These are phyloP conservation scores for Fusarium cyanostomum DNA, from an alignment of 2,329 filamentous ascomycete genomes.

Conservation along the genomic window DNA sequence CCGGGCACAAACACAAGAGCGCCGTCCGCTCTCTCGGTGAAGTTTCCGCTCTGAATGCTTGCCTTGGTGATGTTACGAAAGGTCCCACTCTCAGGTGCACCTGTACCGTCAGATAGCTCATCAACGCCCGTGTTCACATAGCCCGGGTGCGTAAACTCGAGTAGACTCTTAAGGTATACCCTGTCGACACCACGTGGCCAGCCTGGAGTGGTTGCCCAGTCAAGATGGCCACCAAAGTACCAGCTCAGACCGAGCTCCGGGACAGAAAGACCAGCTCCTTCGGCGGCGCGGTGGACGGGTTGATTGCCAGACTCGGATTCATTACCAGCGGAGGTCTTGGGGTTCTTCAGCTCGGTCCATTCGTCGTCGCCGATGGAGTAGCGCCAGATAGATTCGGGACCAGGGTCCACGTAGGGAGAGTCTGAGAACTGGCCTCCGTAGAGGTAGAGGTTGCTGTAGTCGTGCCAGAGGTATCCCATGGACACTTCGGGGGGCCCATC, in stretches of 20 bases:
- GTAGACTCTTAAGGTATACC: slow-evolving; percentile 76
- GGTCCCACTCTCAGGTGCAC: slow-evolving; percentile 68
- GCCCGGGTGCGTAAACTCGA: slow-evolving; percentile 81
- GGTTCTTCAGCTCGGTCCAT: slow-evolving; percentile 72
- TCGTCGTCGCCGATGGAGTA: slow-evolving; percentile 68
- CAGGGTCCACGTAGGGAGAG: slow-evolving; percentile 64
- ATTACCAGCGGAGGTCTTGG: slow-evolving; percentile 70
- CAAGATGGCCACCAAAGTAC: slow-evolving; percentile 82
- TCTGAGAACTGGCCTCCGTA: slow-evolving; percentile 81
- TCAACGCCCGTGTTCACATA: slow-evolving; percentile 71
- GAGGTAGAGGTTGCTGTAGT: slow-evolving; percentile 73
- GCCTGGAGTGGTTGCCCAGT: slow-evolving; percentile 65
- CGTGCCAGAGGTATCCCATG: slow-evolving; percentile 80
- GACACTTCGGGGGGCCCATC: slow-evolving; percentile 76
- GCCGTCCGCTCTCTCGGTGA: slow-evolving; percentile 79
- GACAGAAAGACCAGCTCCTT: slow-evolving; percentile 77
- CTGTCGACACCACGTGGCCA: slow-evolving; percentile 73
- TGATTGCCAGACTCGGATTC: slow-evolving; percentile 65
- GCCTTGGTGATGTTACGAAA: slow-evolving; percentile 81
- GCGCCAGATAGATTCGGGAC: slow-evolving; percentile 72
- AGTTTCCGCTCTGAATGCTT: slow-evolving; percentile 71
- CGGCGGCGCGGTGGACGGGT: slow-evolving; percentile 73
- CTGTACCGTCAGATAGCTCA: slow-evolving; percentile 60
- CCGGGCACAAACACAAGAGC: slow-evolving; percentile 78
- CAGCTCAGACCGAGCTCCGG: slow-evolving; percentile 75